Evolutionary conservation across 2,329 filamentous ascomycete species (phyloP), one percentile per base, ranked within the genome.

Genomic region (Orbilia quercus): DNA sequence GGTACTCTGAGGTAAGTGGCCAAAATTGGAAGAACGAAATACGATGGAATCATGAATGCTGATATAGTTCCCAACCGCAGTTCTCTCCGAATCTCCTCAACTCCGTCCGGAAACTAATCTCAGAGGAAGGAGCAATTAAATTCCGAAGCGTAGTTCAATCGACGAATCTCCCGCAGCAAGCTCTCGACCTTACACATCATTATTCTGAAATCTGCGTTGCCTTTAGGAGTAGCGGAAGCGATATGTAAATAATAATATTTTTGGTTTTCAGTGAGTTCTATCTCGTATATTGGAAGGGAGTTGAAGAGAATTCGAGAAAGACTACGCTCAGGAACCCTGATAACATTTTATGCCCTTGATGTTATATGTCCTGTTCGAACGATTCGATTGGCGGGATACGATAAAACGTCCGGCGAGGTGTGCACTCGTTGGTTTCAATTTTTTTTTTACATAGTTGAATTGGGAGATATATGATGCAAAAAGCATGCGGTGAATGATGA

Each of bases 61-160:
- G 44, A 47, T n/a, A 16, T 9, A 36, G 40, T 71, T 55, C 44
- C 76, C 79, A 54, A 80, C 53, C 31, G 7, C 72, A 89, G 87
- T 99, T 99, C 82, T 97, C 93, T 16, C 95, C 95, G 0, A 89
- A 93, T 76, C 85, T 99, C 45, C 86, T 99, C 60, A 91, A 89
- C 81, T 90, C 91, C 1, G 91, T 98, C 78, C 89, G 95, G 75
- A 92, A 91, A 76, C 84, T 99, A 76, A 99, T 99, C 79, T 95
- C 98, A 82, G 93, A 97, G 77, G 95, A 99, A 82, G 95, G 95
- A 69, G 94, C 94, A 0, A 91, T 99, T 81, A 99, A 99, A 82
- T 91, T 99, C 62, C 87, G 95, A 79, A 97, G 92, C 81, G 96
- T 99, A 79, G 92, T 99, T 60, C 95, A 99, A 82, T 92, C 94